These are phyloP conservation scores for Aspergillus amoenus DNA, from an alignment of 2,329 filamentous ascomycete genomes.

Conservation along the genomic window DNA sequence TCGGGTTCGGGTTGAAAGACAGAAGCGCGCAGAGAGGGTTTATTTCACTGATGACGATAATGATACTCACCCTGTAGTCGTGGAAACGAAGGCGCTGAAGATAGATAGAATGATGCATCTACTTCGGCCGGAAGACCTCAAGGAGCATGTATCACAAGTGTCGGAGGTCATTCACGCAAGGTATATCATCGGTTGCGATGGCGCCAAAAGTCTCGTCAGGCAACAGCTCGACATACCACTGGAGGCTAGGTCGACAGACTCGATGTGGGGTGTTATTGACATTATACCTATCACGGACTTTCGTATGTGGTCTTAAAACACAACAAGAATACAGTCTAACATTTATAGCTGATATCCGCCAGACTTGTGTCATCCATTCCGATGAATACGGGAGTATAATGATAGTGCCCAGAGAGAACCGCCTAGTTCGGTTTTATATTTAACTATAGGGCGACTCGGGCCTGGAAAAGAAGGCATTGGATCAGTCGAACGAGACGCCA, in stretches of 20 bases:
- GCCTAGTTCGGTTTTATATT: constrained; percentile 18
- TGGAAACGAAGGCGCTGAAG: not conserved
- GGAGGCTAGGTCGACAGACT: constrained; percentile 53
- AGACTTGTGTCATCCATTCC: constrained; percentile 15
- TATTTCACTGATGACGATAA: not conserved
- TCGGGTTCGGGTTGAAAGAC: constrained; percentile 9
- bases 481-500: constrained; percentile 1
- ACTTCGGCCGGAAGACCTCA: not conserved
- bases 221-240: constrained; percentile 57
- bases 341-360: constrained; percentile 18
- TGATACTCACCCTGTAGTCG: not conserved
- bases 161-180: constrained; percentile 51
- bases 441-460: constrained; percentile 7
- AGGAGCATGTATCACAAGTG: not conserved
- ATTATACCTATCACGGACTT: constrained; percentile 50
- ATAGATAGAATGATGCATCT: not conserved
- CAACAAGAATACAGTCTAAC: not conserved
- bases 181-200: constrained; percentile 68
- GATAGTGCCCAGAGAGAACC: constrained; percentile 19
- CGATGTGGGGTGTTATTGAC: constrained; percentile 51
- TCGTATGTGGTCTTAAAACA: not conserved
- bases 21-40: constrained; percentile 7
- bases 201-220: constrained; percentile 66
- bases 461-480: not conserved
- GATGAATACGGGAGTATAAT: constrained; percentile 14